Evolutionary conservation across 2,329 filamentous ascomycete species (phyloP).

Genomic region (Xylariaceae sp.): DNA sequence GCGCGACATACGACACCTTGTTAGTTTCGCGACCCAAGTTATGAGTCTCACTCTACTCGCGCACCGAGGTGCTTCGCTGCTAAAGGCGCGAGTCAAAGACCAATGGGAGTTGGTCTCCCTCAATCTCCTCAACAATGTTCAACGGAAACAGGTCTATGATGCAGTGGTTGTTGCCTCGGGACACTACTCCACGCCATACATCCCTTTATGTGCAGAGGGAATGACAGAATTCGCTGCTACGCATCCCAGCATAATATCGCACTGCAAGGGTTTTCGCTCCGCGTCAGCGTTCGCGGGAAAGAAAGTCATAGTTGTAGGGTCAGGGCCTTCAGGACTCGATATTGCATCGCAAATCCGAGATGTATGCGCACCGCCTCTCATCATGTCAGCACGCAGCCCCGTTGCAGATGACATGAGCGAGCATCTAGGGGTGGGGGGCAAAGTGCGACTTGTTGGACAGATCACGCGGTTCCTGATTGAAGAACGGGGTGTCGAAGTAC

Average conservation of each 20-base stretch:
- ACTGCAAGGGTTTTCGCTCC: conserved; percentile 77
- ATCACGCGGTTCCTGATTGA: conserved; percentile 57
- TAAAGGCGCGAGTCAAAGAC: conserved; percentile 29
- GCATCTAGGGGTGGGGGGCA: conserved; percentile 34
- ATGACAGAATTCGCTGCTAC: conserved; percentile 57
- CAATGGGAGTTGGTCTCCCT: conserved; percentile 61
- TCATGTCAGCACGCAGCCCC: conserved; percentile 61
- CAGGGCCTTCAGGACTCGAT: conserved; percentile 79
- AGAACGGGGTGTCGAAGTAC: conserved; percentile 61
- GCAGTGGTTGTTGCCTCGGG: conserved; percentile 74
- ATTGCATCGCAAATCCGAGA: conserved; percentile 73
- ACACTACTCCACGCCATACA: conserved; percentile 67
- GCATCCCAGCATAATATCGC: conserved; percentile 61
- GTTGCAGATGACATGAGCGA: conserved; percentile 44
- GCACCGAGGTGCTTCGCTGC: not conserved
- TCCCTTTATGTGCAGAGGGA: conserved; percentile 57
- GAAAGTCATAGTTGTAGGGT: conserved; percentile 82
- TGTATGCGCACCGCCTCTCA: conserved; percentile 57
- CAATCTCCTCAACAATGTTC: conserved; percentile 44
- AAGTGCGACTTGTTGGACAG: conserved; percentile 50
- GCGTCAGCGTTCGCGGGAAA: conserved; percentile 62
- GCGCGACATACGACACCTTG: conserved; percentile 61
- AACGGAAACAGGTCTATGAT: conserved; percentile 57
- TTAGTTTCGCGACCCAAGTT: conserved; percentile 71
- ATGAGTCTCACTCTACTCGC: conserved; percentile 39